Conservation (phyloP, 1,284 basidiomycete species). For the Wallemia hederae region DNA sequence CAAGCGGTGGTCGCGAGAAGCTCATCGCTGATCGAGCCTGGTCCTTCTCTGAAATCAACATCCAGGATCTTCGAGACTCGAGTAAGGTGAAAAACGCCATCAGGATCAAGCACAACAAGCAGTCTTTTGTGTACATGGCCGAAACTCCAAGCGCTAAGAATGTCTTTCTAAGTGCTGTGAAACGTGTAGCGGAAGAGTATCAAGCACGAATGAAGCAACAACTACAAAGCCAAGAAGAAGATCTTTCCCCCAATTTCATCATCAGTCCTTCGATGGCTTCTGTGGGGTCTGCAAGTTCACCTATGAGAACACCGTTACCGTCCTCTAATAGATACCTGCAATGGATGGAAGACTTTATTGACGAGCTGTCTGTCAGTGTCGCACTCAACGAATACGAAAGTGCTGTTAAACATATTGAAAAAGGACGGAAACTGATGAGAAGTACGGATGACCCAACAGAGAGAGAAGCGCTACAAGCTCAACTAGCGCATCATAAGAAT, state of each 20-base stretch:
- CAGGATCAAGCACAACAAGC: slow-evolving; percentile 77
- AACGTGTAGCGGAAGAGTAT: slow-evolving; percentile 67
- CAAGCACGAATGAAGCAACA: neutral
- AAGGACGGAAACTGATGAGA: slow-evolving; percentile 20
- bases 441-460: slow-evolving; percentile 19
- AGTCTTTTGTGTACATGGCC: slow-evolving; percentile 73
- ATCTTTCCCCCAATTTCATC: neutral
- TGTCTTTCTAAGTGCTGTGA: slow-evolving; percentile 49
- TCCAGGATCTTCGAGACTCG: slow-evolving; percentile 71
- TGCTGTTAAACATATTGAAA: slow-evolving; percentile 52
- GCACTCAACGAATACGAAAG: slow-evolving; percentile 66
- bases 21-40: slow-evolving; percentile 81
- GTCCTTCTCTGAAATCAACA: slow-evolving; percentile 66
- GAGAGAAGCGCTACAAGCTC: slow-evolving; percentile 17
- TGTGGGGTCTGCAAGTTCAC: neutral
- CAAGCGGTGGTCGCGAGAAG: slow-evolving; percentile 26
- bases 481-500: slow-evolving; percentile 35
- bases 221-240: neutral
- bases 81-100: slow-evolving; percentile 60
- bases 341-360: slow-evolving; percentile 68
- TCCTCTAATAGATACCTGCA: slow-evolving; percentile 27
- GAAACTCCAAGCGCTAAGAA: slow-evolving; percentile 61
- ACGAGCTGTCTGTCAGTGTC: slow-evolving; percentile 71
- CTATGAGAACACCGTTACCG: neutral
- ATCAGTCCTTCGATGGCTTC: neutral